Evolutionary conservation across 2,329 filamentous ascomycete species (phyloP).

Genomic region (Epichloe coenophiala): DNA sequence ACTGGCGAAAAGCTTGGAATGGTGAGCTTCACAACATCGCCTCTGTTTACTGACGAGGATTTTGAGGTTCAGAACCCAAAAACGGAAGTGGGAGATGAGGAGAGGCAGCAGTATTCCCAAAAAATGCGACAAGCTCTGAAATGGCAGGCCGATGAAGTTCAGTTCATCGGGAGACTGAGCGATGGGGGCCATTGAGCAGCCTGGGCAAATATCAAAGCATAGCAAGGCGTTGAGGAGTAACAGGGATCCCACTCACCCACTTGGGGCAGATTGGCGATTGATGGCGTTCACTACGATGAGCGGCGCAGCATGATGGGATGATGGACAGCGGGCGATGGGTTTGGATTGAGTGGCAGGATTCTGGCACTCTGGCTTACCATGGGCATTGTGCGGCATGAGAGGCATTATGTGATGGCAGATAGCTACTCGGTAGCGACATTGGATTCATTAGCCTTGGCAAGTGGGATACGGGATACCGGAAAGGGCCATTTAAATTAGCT

Average conservation of each 20-base stretch:
- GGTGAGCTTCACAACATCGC: slow-evolving; percentile 44
- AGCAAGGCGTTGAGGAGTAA: not conserved
- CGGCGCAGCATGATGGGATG: not conserved
- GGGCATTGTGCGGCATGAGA: not conserved
- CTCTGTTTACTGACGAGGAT: slow-evolving; percentile 34
- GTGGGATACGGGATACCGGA: not conserved
- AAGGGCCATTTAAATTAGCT: not conserved
- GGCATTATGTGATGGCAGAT: not conserved
- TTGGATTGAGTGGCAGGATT: not conserved
- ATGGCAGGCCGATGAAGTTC: slow-evolving; percentile 64
- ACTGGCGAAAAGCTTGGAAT: slow-evolving; percentile 75
- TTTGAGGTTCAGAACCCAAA: slow-evolving; percentile 38
- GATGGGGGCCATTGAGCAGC: not conserved
- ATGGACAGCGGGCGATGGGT: not conserved
- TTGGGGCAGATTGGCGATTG: no score
- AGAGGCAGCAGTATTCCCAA: slow-evolving; percentile 49
- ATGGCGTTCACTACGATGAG: not conserved
- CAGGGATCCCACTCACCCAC: not conserved
- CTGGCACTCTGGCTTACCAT: no score
- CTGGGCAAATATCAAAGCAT: not conserved
- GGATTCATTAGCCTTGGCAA: not conserved
- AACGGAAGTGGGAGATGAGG: slow-evolving; percentile 30
- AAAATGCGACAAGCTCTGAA: slow-evolving; percentile 64
- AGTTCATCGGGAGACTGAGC: slow-evolving; percentile 55
- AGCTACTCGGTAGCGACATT: no score